Evolutionary conservation across 1,139 yeast genomes (phyloP).

Genomic region (Diutina scorzettiae): DNA sequence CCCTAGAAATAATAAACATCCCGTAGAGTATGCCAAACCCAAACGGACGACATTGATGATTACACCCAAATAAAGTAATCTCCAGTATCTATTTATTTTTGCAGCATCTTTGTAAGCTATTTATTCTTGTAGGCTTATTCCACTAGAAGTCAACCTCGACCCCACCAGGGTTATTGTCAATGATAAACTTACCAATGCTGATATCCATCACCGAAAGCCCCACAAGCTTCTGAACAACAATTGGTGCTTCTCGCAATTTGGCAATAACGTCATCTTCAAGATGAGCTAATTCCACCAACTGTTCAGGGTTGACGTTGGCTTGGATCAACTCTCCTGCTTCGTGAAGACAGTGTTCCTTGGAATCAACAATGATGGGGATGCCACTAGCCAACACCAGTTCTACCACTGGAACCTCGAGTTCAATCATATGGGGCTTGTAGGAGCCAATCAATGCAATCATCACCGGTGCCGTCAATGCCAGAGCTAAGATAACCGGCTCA

Average conservation of each 20-base stretch:
- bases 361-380: constrained; percentile 41
- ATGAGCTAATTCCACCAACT: constrained; percentile 35
- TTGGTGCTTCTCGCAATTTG: constrained; percentile 4
- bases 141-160: not conserved
- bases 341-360: constrained; percentile 38
- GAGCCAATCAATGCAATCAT: constrained; percentile 56
- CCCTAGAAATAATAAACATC: no score
- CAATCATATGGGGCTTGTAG: constrained; percentile 59
- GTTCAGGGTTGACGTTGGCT: constrained; percentile 21
- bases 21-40: no score
- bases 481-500: constrained; percentile 32
- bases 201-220: constrained; percentile 56
- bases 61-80: no score
- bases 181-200: constrained; percentile 19
- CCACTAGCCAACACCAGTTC: constrained; percentile 14
- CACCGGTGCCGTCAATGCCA: constrained; percentile 17
- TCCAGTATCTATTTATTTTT: no score
- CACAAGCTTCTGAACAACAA: constrained; percentile 40
- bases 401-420: constrained; percentile 39
- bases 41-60: no score
- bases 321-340: constrained; percentile 60
- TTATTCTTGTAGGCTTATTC: no score
- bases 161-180: not conserved
- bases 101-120: no score
- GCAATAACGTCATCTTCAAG: constrained; percentile 12